These are phyloP conservation scores for Phaeosphaeriaceae sp. DNA, from an alignment of 2,329 filamentous ascomycete species.

Conservation along the genomic window DNA sequence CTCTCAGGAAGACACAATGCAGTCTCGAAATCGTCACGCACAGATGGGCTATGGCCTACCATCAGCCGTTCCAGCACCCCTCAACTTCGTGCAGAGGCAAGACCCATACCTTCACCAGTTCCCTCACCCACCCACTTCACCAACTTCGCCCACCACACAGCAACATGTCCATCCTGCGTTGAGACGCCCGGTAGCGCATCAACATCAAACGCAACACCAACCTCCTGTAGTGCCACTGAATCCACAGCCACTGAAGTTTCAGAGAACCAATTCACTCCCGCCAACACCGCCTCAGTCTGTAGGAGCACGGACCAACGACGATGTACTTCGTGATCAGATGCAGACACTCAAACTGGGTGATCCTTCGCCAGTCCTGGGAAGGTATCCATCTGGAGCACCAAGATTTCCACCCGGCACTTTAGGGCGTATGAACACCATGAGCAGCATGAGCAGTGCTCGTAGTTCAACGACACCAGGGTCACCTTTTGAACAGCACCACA, in stretches of 20 bases:
- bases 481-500: slow-evolving; percentile 11
- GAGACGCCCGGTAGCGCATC: slow-evolving; percentile 1
- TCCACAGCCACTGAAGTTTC: slow-evolving; percentile 19
- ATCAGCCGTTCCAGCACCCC: slow-evolving; percentile 2
- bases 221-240: neutral
- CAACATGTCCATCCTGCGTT: neutral
- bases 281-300: slow-evolving; percentile 22
- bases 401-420: slow-evolving; percentile 11
- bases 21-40: slow-evolving; percentile 3
- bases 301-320: slow-evolving; percentile 14
- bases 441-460: slow-evolving; percentile 15
- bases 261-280: slow-evolving; percentile 11
- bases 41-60: slow-evolving; percentile 2
- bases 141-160: neutral
- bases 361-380: slow-evolving; percentile 4
- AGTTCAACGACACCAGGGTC: slow-evolving; percentile 11
- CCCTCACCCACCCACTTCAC: slow-evolving; percentile 4
- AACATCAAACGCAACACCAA: neutral
- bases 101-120: slow-evolving; percentile 1
- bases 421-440: slow-evolving; percentile 15
- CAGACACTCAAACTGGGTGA: slow-evolving; percentile 13
- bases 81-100: slow-evolving; percentile 7
- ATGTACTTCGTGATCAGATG: slow-evolving; percentile 17
- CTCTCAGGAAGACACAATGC: slow-evolving; percentile 1
- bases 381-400: slow-evolving; percentile 5